Evolutionary conservation across 163 green algal genomes (phyloP).

Genomic region (Chloroidium sp.): DNA sequence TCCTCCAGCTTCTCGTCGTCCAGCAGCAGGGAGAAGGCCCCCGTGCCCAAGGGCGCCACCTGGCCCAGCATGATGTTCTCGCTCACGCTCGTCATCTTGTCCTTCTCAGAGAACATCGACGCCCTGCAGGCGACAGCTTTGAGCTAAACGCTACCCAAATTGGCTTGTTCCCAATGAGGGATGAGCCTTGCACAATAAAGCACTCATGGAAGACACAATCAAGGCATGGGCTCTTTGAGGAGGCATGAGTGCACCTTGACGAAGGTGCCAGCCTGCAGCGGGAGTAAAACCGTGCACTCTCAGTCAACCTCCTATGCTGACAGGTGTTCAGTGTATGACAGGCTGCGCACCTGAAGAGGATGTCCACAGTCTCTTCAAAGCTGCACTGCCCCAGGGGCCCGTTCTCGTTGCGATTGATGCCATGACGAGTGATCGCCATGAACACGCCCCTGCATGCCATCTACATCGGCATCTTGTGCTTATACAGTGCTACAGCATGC

Average conservation of each 20-base stretch:
- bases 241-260: no score
- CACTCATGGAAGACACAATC: no score
- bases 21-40: slow-evolving; percentile 87
- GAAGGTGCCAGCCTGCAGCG: no score
- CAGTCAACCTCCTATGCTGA: no score
- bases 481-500: no score
- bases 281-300: no score
- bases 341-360: slow-evolving; percentile 62
- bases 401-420: slow-evolving; percentile 97
- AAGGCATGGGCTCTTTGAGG: no score
- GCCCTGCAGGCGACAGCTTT: slow-evolving; percentile 39
- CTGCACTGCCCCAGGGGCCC: slow-evolving; percentile 81
- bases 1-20: slow-evolving; percentile 80
- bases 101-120: slow-evolving; percentile 75
- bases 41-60: slow-evolving; percentile 85
- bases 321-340: neutral
- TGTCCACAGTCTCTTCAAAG: slow-evolving; percentile 99
- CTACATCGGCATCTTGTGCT: slow-evolving; percentile 34
- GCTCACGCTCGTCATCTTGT: slow-evolving; percentile 81
- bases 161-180: no score
- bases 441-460: slow-evolving; percentile 95
- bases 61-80: slow-evolving; percentile 99
- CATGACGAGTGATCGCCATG: slow-evolving; percentile 98
- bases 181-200: no score
- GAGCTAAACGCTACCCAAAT: no score